Percentiles rank a stretch among this genome's conserved stretches.
Evolutionary conservation across 768 basidiomycete genomes (phyloP).

Genomic region (Calocybe gangraenosa): DNA sequence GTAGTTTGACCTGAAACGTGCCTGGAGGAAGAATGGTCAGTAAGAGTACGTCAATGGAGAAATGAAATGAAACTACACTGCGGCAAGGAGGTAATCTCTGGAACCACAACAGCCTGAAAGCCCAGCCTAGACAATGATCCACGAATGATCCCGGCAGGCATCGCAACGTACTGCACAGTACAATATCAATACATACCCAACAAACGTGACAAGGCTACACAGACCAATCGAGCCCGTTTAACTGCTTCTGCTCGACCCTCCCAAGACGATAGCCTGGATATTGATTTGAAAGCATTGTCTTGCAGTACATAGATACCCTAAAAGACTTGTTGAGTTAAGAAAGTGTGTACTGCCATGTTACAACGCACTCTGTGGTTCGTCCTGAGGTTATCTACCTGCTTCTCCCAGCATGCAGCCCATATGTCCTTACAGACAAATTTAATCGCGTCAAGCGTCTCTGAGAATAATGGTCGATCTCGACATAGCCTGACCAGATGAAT

Average conservation of each 20-base stretch:
- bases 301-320: constrained; percentile 94
- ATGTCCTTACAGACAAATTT: constrained; percentile 97
- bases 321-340: no score
- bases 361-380: constrained; percentile 84
- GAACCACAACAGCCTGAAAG: constrained; percentile 65
- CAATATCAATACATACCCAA: neutral
- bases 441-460: constrained; percentile 83
- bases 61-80: constrained; percentile 64
- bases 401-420: constrained; percentile 91
- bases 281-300: constrained; percentile 86
- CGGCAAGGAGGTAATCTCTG: constrained; percentile 78
- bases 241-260: constrained; percentile 72
- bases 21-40: constrained; percentile 35
- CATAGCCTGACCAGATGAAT: constrained; percentile 54
- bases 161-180: constrained; percentile 62
- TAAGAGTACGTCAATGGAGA: neutral
- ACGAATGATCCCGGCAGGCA: constrained; percentile 80
- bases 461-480: constrained; percentile 68
- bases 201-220: constrained; percentile 16
- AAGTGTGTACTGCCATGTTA: no score
- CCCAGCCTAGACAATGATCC: constrained; percentile 81
- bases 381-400: constrained; percentile 92
- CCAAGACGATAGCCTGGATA: constrained; percentile 77
- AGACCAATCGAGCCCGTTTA: constrained; percentile 65
- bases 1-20: constrained; percentile 80